Evolutionary conservation across 805 yeast genomes (phyloP), one percentile per base, ranked within the genome.

Genomic region (Candida multigemmis): DNA sequence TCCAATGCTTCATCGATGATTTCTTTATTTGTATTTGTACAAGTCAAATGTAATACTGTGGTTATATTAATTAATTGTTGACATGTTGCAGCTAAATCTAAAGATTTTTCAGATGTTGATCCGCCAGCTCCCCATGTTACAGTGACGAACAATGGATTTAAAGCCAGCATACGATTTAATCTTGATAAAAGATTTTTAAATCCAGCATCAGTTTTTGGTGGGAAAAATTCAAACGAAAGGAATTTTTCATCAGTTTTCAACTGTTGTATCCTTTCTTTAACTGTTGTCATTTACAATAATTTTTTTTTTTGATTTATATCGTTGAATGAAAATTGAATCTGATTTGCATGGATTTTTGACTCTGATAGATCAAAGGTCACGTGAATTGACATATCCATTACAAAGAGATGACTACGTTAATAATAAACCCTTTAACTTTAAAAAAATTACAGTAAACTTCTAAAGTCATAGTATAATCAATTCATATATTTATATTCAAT

Each of bases 71-170:
- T 63, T 25, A 77, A 84, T 24, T 68, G 57, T 42, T 81, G 84
- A 40, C 93, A 79, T 3, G 82, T 68, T 14, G 72, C 61, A 1
- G 96, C 95, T 32, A 91, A 62, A 23, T 83, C 89, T 32, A 91
- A 53, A 0, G 96, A 83, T 57, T 85, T 86, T 25, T 73, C 79
- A 24, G 89, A 74, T 7, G 96, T 85, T 4, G 94, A 76, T 3
- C 98, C 98, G 21, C 97, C 97, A 4, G 98, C 97, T 18, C 97
- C 98, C 96, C 97, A 91, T 0, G 99, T 91, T 9, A 91, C 80
- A 3, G 95, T 84, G 29, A 89, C 77, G 49, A 91, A 93, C 10
- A 79, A 59, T 3, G 97, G 97, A 31, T 86, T 87, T 35, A 91
- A 57, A 3, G 80, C 79, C 36, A 83, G 74, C 87, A 91, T 79